Base-by-base conservation (phyloP, 192 early-diverging fungal species). In the Tieghemiomyces parasiticus region DNA sequence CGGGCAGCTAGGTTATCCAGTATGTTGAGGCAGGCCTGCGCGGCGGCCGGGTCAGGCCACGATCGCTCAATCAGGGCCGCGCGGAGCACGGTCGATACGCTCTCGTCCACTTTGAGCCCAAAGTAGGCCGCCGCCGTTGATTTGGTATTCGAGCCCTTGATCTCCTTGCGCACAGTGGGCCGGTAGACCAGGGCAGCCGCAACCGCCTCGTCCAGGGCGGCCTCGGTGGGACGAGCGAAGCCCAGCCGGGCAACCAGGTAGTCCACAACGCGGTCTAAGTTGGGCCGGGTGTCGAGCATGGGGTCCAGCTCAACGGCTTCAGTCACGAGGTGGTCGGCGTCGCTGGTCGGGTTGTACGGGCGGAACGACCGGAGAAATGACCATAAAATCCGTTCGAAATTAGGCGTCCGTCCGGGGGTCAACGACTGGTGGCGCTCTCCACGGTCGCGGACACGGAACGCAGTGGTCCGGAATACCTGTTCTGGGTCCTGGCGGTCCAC, bases 351-450 rank as follows among this genome's bases (percentile, higher is more conserved):
- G 58, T 90, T 76, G 0, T 88, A 31, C 14, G 80, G 74, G 30
- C 75, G 59, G 49, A 87, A 74, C 1, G 46, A 35, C 4, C 46
- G 38, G 2, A 85, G 59, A 65, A 89, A 87, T 28, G 26, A 51
- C 19, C 70, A 61, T 50, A 91, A 84, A 14, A 89, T 63, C 20
- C 46, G 19, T n/a, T 74, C 66, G 63, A 73, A 88, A 0, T 82
- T 72, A 0, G 71, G 74, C 8, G 78, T 77, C 35, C 75, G 70
- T 14, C 68, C 55, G 0, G 93, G 88, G 0, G 83, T 92, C 45
- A 94, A 65, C 9, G 71, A 73, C 72, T 91, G 89, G 61, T 96
- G 93, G 55, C 83, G 76, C 35, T 88, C 83, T 12, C 92, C 93
- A 50, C 87, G 77, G 22, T 44, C 26, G 34, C 67, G 47, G 19